Evolutionary conservation across 2,329 filamentous ascomycete genomes (phyloP).

Genomic region (Colletotrichum chrysophilum): DNA sequence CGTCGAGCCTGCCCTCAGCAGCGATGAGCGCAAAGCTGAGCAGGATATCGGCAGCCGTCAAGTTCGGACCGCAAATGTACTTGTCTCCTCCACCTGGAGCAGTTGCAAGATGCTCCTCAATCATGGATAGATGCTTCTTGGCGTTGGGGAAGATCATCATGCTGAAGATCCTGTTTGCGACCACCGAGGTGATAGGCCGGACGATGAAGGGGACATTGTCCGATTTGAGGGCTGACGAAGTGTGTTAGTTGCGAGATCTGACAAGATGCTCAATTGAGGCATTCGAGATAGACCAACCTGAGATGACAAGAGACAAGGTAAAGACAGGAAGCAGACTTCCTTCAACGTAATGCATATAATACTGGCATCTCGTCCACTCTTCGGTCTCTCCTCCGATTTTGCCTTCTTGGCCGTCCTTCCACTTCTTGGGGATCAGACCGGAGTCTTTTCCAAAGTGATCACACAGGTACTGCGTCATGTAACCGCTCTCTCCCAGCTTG

Average conservation of each 20-base stretch:
- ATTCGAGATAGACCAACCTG: slow-evolving; percentile 38
- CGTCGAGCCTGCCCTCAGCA: slow-evolving; percentile 41
- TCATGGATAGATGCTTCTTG: slow-evolving; percentile 50
- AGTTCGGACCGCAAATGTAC: slow-evolving; percentile 54
- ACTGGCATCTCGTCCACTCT: slow-evolving; percentile 64
- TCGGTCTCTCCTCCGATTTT: slow-evolving; percentile 66
- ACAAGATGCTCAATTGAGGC: neutral
- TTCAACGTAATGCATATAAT: slow-evolving; percentile 84
- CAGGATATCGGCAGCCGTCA: slow-evolving; percentile 59
- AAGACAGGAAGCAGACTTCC: slow-evolving; percentile 80
- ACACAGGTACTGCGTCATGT: slow-evolving; percentile 82
- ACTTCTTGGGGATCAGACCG: slow-evolving; percentile 56
- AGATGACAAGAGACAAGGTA: slow-evolving; percentile 67
- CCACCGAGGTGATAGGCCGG: slow-evolving; percentile 53
- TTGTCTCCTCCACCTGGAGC: slow-evolving; percentile 41
- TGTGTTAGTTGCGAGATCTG: neutral
- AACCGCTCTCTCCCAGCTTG: slow-evolving; percentile 81
- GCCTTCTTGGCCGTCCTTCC: slow-evolving; percentile 62
- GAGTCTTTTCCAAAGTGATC: slow-evolving; percentile 61
- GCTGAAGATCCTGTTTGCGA: slow-evolving; percentile 48
- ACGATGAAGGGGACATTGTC: slow-evolving; percentile 56
- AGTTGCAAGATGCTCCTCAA: slow-evolving; percentile 54
- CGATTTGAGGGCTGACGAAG: slow-evolving; percentile 45
- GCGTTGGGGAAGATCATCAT: slow-evolving; percentile 53
- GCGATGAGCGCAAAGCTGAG: slow-evolving; percentile 58